Base-by-base conservation (phyloP, 2,329 filamentous ascomycete species). In the Ophiobolus disseminans region DNA sequence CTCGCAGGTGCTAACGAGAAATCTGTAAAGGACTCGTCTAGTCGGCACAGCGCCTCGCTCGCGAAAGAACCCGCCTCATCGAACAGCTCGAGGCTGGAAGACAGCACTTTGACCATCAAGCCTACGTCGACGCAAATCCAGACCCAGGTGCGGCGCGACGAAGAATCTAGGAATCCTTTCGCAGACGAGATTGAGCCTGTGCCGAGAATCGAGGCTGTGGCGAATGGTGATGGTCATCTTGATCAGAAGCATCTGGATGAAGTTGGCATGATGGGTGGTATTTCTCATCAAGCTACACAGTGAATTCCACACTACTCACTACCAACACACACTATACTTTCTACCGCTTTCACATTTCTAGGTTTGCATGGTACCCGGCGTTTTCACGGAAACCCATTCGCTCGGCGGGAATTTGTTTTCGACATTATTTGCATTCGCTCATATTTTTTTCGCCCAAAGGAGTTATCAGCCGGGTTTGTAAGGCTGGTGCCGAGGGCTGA, bases 231-330 rank as follows among this genome's bases (percentile, higher is more conserved):
- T 31, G 53, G 61, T 16, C 54, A 58, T 22, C 53, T 68, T 26
- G 70, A 71, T 39, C 58, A 65, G 26, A 73, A 73, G 42, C 68
- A 72, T 32, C 61, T 70, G 32, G 66, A 65, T 9, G 65, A 72
- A 34, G 57, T 73, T 7, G 65, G 52, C 40, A 58, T 69, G 60
- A 45, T 67, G 14, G 60, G 66, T 42, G 50, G 48, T 4, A 34
- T 63, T n/a, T 52, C 43, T 19, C 64, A 68, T n/a, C 63, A 70
- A 41, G 49, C 63, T 48, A 69, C 66, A 4, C 69, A 70, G 52
- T 72, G 63, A 57, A 31, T 26, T 14, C 17, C 20, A 34, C 17
- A 14, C 10, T 17, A 21, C 14, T 19, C 42, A 43, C 13, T 23
- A 28, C 30, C n/a, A 13, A 32, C n/a, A 32, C 30, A 14, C n/a